phyloP scores from a whole-genome alignment of 2,329 filamentous ascomycete species.

The Colletotrichum euphorbiae region DNA sequence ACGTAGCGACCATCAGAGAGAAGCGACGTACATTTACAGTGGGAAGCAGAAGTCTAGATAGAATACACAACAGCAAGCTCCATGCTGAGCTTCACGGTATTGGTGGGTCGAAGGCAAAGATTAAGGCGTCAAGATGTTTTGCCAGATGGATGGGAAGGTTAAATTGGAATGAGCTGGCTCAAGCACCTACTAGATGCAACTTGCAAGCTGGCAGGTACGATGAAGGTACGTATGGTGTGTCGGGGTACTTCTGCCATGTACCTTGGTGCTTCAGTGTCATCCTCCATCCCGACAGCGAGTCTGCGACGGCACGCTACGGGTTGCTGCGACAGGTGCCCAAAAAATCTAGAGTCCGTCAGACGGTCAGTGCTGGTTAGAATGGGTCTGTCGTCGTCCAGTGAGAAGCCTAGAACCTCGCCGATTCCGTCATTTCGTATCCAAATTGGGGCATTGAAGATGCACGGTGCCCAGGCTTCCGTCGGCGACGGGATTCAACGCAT shows the following conservation, averaged over 20 bases:
- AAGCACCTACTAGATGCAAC: conserved; percentile 9
- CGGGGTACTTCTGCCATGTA: conserved; percentile 26
- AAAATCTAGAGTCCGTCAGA: conserved; percentile 32
- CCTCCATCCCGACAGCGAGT: neutral
- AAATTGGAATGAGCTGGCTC: conserved; percentile 33
- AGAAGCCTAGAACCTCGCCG: conserved; percentile 8
- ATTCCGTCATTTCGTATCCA: conserved; percentile 40
- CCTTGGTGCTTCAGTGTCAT: conserved; percentile 7
- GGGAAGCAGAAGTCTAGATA: conserved; percentile 34
- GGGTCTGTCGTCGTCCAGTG: conserved; percentile 20
- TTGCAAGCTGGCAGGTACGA: conserved; percentile 41
- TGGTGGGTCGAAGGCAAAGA: conserved; percentile 26
- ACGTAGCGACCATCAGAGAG: neutral
- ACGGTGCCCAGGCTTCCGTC: conserved; percentile 23
- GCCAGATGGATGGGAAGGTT: conserved; percentile 6
- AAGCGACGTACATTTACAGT: conserved; percentile 37
- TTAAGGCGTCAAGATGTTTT: conserved; percentile 24
- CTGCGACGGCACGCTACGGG: conserved; percentile 5
- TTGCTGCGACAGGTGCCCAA: conserved; percentile 11
- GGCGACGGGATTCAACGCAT: too few relatives aligned
- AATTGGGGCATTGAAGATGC: conserved; percentile 16
- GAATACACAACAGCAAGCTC: conserved; percentile 32
- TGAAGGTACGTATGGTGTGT: conserved; percentile 16
- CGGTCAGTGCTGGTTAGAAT: conserved; percentile 25
- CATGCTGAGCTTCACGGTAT: conserved; percentile 31